Evolutionary conservation across 805 yeast genomes (phyloP), one percentile per base, ranked within the genome.

Genomic region (Barnettozyma pratensis): DNA sequence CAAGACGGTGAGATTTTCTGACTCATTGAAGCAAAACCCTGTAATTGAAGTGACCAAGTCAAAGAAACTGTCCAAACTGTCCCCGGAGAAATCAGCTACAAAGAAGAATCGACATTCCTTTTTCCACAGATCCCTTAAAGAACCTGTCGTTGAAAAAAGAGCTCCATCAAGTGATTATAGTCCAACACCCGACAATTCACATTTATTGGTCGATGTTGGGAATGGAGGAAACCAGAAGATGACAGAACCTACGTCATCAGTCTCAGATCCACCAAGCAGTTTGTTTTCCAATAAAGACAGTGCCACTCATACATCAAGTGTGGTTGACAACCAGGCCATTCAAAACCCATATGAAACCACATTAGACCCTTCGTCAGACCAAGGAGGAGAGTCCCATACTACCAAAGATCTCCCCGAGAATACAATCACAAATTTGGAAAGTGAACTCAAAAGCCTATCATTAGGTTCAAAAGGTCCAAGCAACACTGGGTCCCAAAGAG

Each of bases 1-100:
- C 36, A 48, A 48, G 31, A 40, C 51, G 4, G 51, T 48, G 25
- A 39, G 51, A 30, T 48, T 48, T 19, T 19, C 19, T 19, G 19
- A 19, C 19, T 19, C 19, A 19, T 19, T 19, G 19, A 19, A 19
- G 19, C 19, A 19, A 19, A 19, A 19, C 19, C 19, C 19, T 19
- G 19, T 3, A 19, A 19, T 19, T 19, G 19, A 19, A 19, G 19
- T 19, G 19, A 19, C 19, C 19, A 19, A 19, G 19, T 19, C 19
- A 3, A 19, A 19, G 19, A 19, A 19, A 19, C 19, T 19, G 19
- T 19, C 19, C 19, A 19, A 19, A 19, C 19, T 19, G 19, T 19
- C 19, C 19, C 19, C 19, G 19, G 3, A 19, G 19, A 19, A 19
- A 19, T 19, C 19, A 19, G 19, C 19, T 19, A 19, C 34, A 31